Conservation (phyloP, 306 rosid genomes). For the Lagenaria siceraria region DNA sequence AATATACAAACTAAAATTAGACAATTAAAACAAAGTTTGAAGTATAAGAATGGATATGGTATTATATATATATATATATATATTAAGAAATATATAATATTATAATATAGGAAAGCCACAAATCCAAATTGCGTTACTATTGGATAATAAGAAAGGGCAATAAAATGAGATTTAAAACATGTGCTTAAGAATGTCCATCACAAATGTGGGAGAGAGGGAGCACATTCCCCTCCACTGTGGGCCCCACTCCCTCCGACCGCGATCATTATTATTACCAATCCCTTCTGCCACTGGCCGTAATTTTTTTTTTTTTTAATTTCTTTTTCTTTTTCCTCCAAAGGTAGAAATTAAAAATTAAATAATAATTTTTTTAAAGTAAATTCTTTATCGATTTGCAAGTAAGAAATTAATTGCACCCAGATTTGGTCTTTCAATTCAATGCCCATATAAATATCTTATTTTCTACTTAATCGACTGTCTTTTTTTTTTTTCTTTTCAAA, state of each 20-base stretch:
- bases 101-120: background rate
- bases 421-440: background rate
- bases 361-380: background rate
- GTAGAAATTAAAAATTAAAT: background rate
- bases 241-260: slow-evolving; percentile 5
- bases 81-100: no score
- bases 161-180: background rate
- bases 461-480: background rate
- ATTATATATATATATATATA: no score
- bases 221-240: background rate
- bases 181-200: slow-evolving; percentile 7
- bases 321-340: background rate
- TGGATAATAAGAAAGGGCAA: background rate
- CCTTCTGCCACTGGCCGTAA: background rate
- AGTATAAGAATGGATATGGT: no score
- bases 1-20: no score
- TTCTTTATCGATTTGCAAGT: background rate
- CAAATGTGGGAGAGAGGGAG: background rate
- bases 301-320: background rate
- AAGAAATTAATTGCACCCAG: slow-evolving; percentile 6
- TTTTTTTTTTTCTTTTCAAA: no score
- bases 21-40: no score
- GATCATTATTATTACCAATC: background rate
- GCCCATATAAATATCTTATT: background rate
- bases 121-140: background rate